Evolutionary conservation across 768 basidiomycete genomes (phyloP), one percentile per base, ranked within the genome.

Genomic region (Basidioascus undulatus): DNA sequence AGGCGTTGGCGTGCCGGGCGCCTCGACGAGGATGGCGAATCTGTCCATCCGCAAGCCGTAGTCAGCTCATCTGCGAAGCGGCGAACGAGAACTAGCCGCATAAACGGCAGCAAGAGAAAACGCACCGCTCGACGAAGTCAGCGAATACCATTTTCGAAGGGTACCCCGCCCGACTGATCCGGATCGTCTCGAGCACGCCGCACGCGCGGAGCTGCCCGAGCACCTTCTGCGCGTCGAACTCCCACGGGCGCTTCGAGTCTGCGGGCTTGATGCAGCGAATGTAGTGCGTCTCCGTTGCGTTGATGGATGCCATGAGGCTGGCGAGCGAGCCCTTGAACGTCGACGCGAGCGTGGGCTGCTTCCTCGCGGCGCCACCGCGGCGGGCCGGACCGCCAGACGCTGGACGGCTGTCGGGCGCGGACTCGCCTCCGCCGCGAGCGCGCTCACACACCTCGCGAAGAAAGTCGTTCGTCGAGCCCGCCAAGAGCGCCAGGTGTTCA

Each of bases 251-350:
- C 63, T 98, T 98, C 47, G 70, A 68, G 53, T 98, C 92, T 55
- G 96, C 98, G 3, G 92, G 92, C 58, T 98, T 98, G 65, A 98
- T 96, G 58, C 92, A 98, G 35, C 92, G 74, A 54, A 98, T 98
- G 55, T 98, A 98, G 55, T 98, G 92, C n/a, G n/a, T n/a, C n/a
- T n/a, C n/a, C n/a, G 92, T 98, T 44, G 81, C 76, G 52, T 81
- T 77, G 49, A 98, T 75, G 0, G 92, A 96, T 28, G 92, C 86
- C 89, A 98, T 98, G 33, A 98, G 64, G 36, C 72, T 77, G 55
- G 80, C 76, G 40, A 98, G 62, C 0, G 87, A 94, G 2, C 77
- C 72, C 57, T 98, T 98, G 69, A 98, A 98, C 56, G 96, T 98
- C 6, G 82, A 87, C 20, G 87, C 92, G 48, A 96, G 78, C 0